Evolutionary conservation across 1,284 basidiomycete species (phyloP).

Genomic region (Apiotrichum sp.): DNA sequence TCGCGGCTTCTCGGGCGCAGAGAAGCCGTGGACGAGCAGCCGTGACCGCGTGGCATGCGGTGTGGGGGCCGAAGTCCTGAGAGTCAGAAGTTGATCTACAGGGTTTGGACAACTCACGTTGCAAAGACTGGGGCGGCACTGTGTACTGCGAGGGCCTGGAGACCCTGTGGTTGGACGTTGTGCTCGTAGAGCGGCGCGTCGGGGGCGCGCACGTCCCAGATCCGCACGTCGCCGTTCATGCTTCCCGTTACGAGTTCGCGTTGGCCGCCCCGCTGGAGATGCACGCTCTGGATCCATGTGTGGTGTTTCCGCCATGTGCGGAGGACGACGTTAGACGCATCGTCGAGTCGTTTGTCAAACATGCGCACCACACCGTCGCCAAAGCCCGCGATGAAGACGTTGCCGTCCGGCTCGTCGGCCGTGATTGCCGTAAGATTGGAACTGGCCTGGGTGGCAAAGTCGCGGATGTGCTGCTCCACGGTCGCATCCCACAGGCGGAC

Average conservation of each 20-base stretch:
- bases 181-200: constrained; percentile 61
- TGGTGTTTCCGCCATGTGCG: constrained; percentile 75
- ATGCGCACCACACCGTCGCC: constrained; percentile 86
- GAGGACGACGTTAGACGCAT: constrained; percentile 72
- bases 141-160: constrained; percentile 84
- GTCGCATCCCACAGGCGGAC: constrained; percentile 95
- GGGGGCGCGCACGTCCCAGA: constrained; percentile 82
- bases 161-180: constrained; percentile 63
- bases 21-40: constrained; percentile 44
- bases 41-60: constrained; percentile 34
- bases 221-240: constrained; percentile 78
- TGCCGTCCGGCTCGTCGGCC: constrained; percentile 66
- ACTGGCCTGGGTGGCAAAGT: constrained; percentile 76
- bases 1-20: constrained; percentile 30
- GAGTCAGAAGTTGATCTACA: neutral
- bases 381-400: constrained; percentile 84
- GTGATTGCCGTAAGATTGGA: constrained; percentile 81
- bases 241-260: constrained; percentile 87
- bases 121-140: constrained; percentile 79
- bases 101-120: constrained; percentile 54
- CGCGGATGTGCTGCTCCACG: constrained; percentile 71
- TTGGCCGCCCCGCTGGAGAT: constrained; percentile 68
- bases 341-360: constrained; percentile 82
- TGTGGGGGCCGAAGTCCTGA: constrained; percentile 35
- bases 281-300: constrained; percentile 87